Base-by-base conservation (phyloP, 2,329 filamentous ascomycete species). In the Aureobasidium sp. region DNA sequence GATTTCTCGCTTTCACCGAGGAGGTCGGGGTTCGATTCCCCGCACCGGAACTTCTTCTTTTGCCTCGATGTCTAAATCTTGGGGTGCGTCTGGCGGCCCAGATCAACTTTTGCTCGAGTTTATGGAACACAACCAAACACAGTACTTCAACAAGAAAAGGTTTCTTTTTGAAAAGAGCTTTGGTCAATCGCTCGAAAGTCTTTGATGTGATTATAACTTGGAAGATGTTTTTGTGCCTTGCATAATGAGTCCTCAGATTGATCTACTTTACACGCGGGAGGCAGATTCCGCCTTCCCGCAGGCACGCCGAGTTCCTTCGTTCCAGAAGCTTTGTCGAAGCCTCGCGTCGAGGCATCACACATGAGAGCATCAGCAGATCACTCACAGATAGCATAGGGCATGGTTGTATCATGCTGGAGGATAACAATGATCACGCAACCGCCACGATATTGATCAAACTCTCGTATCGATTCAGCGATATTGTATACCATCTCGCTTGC, bases 21-120 rank as follows among this genome's bases (percentile, higher is more conserved):
- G 47, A 49, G 47, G 47, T 49, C 47, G 47, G 47, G 47, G 47
- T 49, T 49, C 47, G 47, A 49, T 49, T 49, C 47, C 27, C 47
- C 47, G 47, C 47, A 49, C 47, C 47, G 47, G 47, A 49, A 49
- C 2, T 2, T 33, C 8, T 33, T 33, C 27, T 49, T 49, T 49
- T 33, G 27, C 47, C 7, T 48, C 27, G 45, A 29, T 14, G 1
- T 24, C 22, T 37, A n/a, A 7, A 24, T 3, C 17, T 24, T 44
- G 5, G 8, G 19, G 6, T 22, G 31, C 31, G 3, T 3, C 31
- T 1, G 3, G 31, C 9, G 8, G 31, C 31, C 9, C 12, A 3
- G 3, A 33, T 33, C 31, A 33, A 33, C 31, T 33, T 33, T 33
- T 33, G 31, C 9, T 33, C 11, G 5, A 31, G 29, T 2, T 3